These are phyloP conservation scores for Triticum aestivum DNA, from an alignment of 176 grass and related monocot genomes.

Conservation along the genomic window IWGSC_CS_RefSeq_v2.1 NC_057803.1:737968730-737969229, in stretches of 20 bases:
- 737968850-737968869: neutral
- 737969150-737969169: neutral
- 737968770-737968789: neutral
- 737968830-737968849: neutral
- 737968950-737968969: neutral
- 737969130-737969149: neutral
- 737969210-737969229: neutral
- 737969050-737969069: neutral
- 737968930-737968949: neutral
- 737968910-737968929: neutral
- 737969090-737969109: neutral
- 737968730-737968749: neutral
- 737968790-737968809: too few relatives aligned
- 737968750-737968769: neutral
- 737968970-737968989: neutral
- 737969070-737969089: neutral
- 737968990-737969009: neutral
- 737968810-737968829: neutral
- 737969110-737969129: neutral
- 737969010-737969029: neutral
- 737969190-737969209: neutral
- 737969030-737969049: neutral
- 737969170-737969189: neutral
- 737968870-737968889: neutral
- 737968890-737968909: neutral